These are phyloP conservation scores for Ormosia semicastrata DNA, from an alignment of 306 rosid species.

Conservation along the genomic window DNA sequence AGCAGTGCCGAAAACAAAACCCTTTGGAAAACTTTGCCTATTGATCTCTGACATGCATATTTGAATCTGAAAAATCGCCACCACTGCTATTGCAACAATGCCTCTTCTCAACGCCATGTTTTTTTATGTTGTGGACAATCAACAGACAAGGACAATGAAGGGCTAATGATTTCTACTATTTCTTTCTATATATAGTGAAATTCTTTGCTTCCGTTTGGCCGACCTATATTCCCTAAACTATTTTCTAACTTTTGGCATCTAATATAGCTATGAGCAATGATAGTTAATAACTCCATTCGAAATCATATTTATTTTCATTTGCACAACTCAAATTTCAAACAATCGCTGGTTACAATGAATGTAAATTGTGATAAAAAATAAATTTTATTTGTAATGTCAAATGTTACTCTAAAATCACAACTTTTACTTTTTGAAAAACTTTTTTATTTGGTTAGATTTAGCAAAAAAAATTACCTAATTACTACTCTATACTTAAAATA, in stretches of 20 bases:
- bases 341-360: too few relatives aligned
- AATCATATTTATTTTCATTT: not conserved
- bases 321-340: not conserved
- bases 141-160: not conserved
- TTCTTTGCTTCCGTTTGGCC: conserved; percentile 14
- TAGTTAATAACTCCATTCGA: not conserved
- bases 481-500: too few relatives aligned
- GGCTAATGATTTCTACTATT: not conserved
- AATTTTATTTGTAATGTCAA: too few relatives aligned
- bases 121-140: not conserved
- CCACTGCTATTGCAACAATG: conserved; percentile 2
- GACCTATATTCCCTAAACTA: not conserved
- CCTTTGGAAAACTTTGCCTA: conserved; percentile 65
- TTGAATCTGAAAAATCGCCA: conserved; percentile 35
- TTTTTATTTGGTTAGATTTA: too few relatives aligned
- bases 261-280: not conserved
- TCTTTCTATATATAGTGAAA: not conserved
- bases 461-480: too few relatives aligned
- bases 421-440: too few relatives aligned
- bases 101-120: conserved; percentile 41
- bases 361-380: too few relatives aligned
- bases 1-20: conserved; percentile 87
- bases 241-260: not conserved
- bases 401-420: too few relatives aligned
- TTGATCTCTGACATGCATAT: conserved; percentile 44